Base-by-base conservation (phyloP, 495 filamentous ascomycete species). In the Chaetomidium leptoderma region DNA sequence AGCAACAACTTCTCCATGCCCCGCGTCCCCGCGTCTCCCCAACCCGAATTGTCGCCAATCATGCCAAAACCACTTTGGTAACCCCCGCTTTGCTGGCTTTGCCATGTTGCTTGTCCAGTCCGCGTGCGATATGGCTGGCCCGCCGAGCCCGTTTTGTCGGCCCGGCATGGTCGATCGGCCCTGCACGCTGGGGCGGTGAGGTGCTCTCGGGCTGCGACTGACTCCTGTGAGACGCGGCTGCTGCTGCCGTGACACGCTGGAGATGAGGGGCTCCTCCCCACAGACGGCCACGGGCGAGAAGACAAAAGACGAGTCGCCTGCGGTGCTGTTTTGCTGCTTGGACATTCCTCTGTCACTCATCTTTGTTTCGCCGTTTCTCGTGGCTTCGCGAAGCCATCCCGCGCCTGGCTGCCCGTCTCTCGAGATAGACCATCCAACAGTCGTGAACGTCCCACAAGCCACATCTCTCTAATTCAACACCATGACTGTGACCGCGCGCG, bases 401-500 rank as follows among this genome's bases (percentile, higher is more conserved):
- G n/a, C 16, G 8, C 16, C 46, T 33, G 10, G 29, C 27, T 29
- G 44, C 6, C 27, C n/a, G 5, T 35, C 17, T 11, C 6, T 32
- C 16, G 8, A 3, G 29, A 1, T 29, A 30, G 10, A 24, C 46
- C n/a, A n/a, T 47, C 10, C 16, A 17, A 21, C 17, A 16, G 10
- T 30, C 6, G 17, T 16, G 24, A 47, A n/a, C 26, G 6, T 30
- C 16, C 13, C 3, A 2, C 27, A 16, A 17, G 2, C 26, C 46
- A 30, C 0, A 14, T 8, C 1, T 23, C 44, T 29, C 13, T 7
- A 0, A 3, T 24, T 26, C 42, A 10, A 16, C 23, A 52, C 33
- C 36, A 52, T 52, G 49, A 52, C 49, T 3, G 49, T 52, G 14
- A 26, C 21, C 19, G 24, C 23, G 8, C 49, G 35, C 23, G 49